phyloP scores from a whole-genome alignment of 768 basidiomycete genomes.

The Lactifluus volemus region DNA sequence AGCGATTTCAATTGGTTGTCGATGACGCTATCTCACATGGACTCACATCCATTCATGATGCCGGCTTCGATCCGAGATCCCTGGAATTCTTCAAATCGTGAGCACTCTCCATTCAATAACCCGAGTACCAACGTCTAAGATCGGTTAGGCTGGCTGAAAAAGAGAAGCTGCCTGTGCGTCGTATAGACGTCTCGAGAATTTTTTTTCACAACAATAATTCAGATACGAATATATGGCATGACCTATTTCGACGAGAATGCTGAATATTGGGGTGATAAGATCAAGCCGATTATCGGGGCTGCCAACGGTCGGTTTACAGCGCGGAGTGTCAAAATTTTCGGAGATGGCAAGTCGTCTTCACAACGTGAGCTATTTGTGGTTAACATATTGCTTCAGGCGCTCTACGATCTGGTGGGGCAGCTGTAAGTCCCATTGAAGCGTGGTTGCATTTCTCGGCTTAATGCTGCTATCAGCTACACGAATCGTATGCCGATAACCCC shows the following conservation, averaged over 20 bases:
- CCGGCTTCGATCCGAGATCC: constrained; percentile 60
- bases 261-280: constrained; percentile 66
- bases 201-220: constrained; percentile 1
- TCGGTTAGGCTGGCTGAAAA: constrained; percentile 49
- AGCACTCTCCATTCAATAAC: constrained; percentile 8
- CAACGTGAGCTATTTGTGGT: background rate
- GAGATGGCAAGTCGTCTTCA: constrained; percentile 41
- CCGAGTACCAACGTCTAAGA: background rate
- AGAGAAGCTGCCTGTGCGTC: constrained; percentile 50
- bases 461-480: constrained; percentile 45
- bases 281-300: constrained; percentile 44
- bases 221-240: constrained; percentile 78
- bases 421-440: constrained; percentile 36
- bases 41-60: constrained; percentile 82
- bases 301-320: constrained; percentile 58
- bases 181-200: background rate
- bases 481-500: constrained; percentile 77
- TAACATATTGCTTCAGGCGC: constrained; percentile 45
- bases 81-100: constrained; percentile 68
- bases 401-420: constrained; percentile 83
- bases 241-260: constrained; percentile 56
- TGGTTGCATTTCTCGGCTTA: background rate
- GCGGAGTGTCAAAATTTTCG: constrained; percentile 74
- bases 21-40: constrained; percentile 62
- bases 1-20: constrained; percentile 53